Evolutionary conservation across 208 protist genomes (phyloP).

Genomic region (Trypanosoma cruzi): DNA sequence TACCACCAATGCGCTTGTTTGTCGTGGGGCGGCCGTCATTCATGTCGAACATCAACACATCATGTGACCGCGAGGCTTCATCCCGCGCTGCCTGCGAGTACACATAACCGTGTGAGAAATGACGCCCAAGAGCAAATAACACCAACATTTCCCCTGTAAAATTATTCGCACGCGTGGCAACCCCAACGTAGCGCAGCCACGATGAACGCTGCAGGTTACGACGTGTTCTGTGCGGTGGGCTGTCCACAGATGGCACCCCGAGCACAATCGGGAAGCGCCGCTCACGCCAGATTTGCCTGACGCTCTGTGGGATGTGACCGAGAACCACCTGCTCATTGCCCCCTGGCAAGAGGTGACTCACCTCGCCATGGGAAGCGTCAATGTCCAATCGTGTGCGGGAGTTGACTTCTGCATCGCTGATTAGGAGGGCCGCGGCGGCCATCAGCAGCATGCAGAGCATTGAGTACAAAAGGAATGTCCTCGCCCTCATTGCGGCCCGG

Average conservation of each 20-base stretch:
- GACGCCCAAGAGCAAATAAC: slow-evolving; percentile 22
- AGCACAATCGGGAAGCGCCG: slow-evolving; percentile 35
- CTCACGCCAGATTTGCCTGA: slow-evolving; percentile 2
- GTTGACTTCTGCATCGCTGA: no score
- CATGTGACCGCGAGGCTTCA: slow-evolving; percentile 33
- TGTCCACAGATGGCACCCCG: slow-evolving; percentile 48
- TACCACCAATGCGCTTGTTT: slow-evolving; percentile 28
- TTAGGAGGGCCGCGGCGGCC: no score
- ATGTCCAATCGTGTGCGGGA: not conserved
- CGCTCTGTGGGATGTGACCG: slow-evolving; percentile 4
- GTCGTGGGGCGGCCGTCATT: slow-evolving; percentile 35
- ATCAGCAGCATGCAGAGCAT: not conserved
- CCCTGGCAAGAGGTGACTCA: no score
- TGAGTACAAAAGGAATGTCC: no score
- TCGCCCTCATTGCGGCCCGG: not conserved
- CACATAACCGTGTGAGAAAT: slow-evolving; percentile 7
- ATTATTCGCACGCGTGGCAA: slow-evolving; percentile 34
- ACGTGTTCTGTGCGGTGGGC: slow-evolving; percentile 15
- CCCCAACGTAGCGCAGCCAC: slow-evolving; percentile 44
- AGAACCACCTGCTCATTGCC: slow-evolving; percentile 2
- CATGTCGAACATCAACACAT: slow-evolving; percentile 34
- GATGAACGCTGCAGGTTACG: slow-evolving; percentile 41
- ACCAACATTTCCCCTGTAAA: slow-evolving; percentile 33
- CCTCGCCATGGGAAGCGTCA: not conserved
- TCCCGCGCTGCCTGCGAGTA: slow-evolving; percentile 30